Conservation (phyloP, 2,329 filamentous ascomycete species). For the Microascus cirrosus region DNA sequence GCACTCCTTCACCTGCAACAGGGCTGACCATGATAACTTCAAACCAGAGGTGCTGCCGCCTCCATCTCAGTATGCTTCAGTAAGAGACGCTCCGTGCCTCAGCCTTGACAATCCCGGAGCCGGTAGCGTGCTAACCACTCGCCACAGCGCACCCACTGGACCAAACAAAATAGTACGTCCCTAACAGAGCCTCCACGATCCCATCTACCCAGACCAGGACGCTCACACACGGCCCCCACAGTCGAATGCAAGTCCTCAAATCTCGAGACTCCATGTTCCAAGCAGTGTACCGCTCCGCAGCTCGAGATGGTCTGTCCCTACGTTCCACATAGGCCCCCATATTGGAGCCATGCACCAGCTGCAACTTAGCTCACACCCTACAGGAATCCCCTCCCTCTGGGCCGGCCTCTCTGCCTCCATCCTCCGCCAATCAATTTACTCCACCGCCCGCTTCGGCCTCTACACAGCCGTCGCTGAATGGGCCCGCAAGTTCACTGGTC, state of each 20-base stretch:
- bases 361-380: background rate
- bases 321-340: background rate
- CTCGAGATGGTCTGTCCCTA: slow-evolving; percentile 22
- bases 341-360: background rate
- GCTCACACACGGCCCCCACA: slow-evolving; percentile 6
- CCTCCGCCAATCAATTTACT: slow-evolving; percentile 30
- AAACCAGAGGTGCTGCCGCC: slow-evolving; percentile 26
- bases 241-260: slow-evolving; percentile 31
- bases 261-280: slow-evolving; percentile 26
- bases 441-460: slow-evolving; percentile 28
- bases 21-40: background rate
- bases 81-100: slow-evolving; percentile 11
- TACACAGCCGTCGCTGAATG: slow-evolving; percentile 16
- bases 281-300: slow-evolving; percentile 24
- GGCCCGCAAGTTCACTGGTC: slow-evolving; percentile 14
- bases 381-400: slow-evolving; percentile 28
- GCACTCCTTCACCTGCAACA: background rate
- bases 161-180: slow-evolving; percentile 29
- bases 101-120: too few species aligned
- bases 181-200: background rate
- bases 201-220: background rate
- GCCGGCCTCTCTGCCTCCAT: slow-evolving; percentile 30
- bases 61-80: slow-evolving; percentile 34
- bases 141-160: slow-evolving; percentile 28
- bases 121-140: too few species aligned